Base-by-base conservation (phyloP, 257 asterid genomes). In the Craterostigma plantagineum region DNA sequence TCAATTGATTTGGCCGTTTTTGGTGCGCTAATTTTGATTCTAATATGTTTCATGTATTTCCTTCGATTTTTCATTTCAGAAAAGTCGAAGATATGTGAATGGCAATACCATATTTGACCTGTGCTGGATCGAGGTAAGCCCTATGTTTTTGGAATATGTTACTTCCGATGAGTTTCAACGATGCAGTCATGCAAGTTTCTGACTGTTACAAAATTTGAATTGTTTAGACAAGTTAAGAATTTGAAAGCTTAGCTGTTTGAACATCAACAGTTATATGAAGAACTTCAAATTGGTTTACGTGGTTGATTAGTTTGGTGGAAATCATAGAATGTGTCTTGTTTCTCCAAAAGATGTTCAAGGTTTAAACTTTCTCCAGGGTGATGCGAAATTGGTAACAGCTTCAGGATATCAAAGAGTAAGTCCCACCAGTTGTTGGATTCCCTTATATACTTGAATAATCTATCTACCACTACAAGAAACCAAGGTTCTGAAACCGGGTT, bases 351-450 rank as follows among this genome's bases (percentile, higher is more conserved):
- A 34, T 42, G 33, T 0, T 9, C 17, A 40, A 2, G 13, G 33
- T n/a, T 35, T 51, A 52, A 63, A 17, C 7, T 63, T 39, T 53
- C 60, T 48, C 50, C 91, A 90, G 94, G 92, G 75, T 43, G 94
- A 83, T 54, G 56, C 75, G 45, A 63, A 55, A 42, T 49, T 83
- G 30, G 52, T 90, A 66, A 77, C 99, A 43, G 95, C 99, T 50
- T 90, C 95, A n/a, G 99, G 94, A 30, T 94, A 90, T 83, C 99
- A 83, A 79, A 76, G 84, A 66, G 99, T 79, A 63, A 75, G 95
- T 72, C 46, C 34, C 23, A n/a, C 47, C 39, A 48, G 55, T 56
- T 47, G n/a, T 30, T 12, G 18, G 36, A 39, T 10, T 2, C 34
- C n/a, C n/a, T n/a, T n/a, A n/a, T n/a, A n/a, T n/a, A n/a, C n/a